Conservation (phyloP, 306 rosid genomes). For the Dryas octopetala region DNA sequence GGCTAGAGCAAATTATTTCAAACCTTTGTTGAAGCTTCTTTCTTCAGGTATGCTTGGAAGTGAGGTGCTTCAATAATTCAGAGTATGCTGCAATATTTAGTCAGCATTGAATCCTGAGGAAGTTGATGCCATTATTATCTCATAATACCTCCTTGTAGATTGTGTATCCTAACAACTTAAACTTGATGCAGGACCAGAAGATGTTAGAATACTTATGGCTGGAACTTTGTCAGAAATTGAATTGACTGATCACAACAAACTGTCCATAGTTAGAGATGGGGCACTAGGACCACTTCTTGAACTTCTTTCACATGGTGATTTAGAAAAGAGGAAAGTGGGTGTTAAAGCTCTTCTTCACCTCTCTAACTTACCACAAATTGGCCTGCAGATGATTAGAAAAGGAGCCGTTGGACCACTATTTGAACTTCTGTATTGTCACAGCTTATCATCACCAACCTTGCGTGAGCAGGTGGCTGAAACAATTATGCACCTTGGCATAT, state of each 20-base stretch:
- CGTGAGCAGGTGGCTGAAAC: constrained; percentile 53
- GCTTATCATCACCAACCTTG: constrained; percentile 38
- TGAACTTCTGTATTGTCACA: constrained; percentile 53
- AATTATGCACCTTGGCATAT: constrained; percentile 53
- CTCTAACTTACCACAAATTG: constrained; percentile 55
- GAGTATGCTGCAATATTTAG: constrained; percentile 1
- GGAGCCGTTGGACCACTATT: constrained; percentile 51
- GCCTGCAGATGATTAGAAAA: constrained; percentile 54
- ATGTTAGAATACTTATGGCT: constrained; percentile 43
- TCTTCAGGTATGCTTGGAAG: constrained; percentile 55
- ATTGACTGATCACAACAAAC: constrained; percentile 52
- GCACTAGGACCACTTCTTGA: constrained; percentile 54
- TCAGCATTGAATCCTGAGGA: not conserved
- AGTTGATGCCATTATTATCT: not conserved
- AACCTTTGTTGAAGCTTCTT: constrained; percentile 56
- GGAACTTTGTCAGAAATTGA: constrained; percentile 52
- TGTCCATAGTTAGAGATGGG: constrained; percentile 46
- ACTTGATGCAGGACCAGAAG: constrained; percentile 45
- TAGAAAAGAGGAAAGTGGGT: constrained; percentile 45
- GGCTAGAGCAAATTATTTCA: constrained; percentile 72
- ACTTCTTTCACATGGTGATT: constrained; percentile 44
- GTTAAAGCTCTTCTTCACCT: constrained; percentile 49
- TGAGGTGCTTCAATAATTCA: not conserved
- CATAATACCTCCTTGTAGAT: not conserved
- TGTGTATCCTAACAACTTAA: not conserved